These are phyloP conservation scores for Nicotiana sylvestris DNA, from an alignment of 257 asterid genomes.

Conservation along the genomic window DNA sequence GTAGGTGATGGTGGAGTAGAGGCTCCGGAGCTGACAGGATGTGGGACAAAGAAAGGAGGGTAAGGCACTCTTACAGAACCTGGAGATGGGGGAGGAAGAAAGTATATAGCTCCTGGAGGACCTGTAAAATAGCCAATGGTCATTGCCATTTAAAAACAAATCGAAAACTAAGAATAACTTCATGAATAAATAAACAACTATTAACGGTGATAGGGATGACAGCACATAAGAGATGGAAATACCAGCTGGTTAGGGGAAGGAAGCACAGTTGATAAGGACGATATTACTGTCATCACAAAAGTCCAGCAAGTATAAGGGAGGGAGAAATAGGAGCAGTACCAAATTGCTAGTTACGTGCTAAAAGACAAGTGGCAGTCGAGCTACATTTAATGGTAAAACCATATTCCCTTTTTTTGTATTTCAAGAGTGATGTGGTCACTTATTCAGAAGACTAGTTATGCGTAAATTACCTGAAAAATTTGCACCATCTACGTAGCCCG, in stretches of 20 bases:
- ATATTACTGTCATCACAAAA: not conserved
- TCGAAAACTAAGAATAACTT: not conserved
- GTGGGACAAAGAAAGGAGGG: slow-evolving; percentile 53
- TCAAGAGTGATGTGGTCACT: not conserved
- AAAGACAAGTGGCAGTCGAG: not conserved
- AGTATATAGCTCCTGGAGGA: slow-evolving; percentile 58
- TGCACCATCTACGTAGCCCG: slow-evolving; percentile 54
- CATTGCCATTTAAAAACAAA: not conserved
- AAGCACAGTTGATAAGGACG: not conserved
- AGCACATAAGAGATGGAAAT: not conserved
- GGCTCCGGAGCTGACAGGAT: slow-evolving; percentile 56
- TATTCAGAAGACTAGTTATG: not conserved
- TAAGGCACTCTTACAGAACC: slow-evolving; percentile 60
- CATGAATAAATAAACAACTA: not conserved
- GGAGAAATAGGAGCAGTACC: not conserved
- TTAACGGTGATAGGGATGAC: not conserved
- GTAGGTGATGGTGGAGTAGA: slow-evolving; percentile 43
- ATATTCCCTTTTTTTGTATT: not conserved
- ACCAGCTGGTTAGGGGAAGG: not conserved
- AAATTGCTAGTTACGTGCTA: not conserved
- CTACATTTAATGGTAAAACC: not conserved
- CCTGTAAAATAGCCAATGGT: slow-evolving; percentile 40
- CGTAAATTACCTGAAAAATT: slow-evolving; percentile 48
- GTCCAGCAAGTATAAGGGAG: not conserved
- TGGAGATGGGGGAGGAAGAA: slow-evolving; percentile 57